Conservation (phyloP, 1,284 basidiomycete genomes). For the Apiotrichum laibachii region DNA sequence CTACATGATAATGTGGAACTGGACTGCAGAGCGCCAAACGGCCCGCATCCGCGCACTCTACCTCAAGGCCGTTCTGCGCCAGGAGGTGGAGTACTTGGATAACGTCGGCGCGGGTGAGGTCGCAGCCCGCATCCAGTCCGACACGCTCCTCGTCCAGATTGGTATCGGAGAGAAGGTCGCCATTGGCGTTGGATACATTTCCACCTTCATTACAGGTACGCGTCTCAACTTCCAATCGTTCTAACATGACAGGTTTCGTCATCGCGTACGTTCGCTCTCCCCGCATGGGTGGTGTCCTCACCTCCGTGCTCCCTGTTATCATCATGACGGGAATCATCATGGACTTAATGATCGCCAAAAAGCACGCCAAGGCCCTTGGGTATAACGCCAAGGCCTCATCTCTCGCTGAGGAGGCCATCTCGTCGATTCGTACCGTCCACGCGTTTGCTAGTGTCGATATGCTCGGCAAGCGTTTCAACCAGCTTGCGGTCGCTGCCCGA, state of each 20-base stretch:
- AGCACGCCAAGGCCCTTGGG: slow-evolving; percentile 59
- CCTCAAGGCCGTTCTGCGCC: slow-evolving; percentile 50
- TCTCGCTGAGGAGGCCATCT: slow-evolving; percentile 88
- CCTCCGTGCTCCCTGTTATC: slow-evolving; percentile 85
- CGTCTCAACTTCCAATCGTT: not conserved
- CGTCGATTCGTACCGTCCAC: slow-evolving; percentile 60
- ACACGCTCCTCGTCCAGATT: slow-evolving; percentile 70
- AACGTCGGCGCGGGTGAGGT: slow-evolving; percentile 94
- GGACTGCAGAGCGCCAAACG: slow-evolving; percentile 81
- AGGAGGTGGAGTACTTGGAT: slow-evolving; percentile 85
- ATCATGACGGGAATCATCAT: slow-evolving; percentile 61
- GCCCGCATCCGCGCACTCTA: slow-evolving; percentile 63
- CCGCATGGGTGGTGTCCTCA: slow-evolving; percentile 84
- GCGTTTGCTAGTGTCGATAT: slow-evolving; percentile 81
- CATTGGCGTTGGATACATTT: slow-evolving; percentile 50
- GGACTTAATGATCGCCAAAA: slow-evolving; percentile 41
- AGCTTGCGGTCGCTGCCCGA: slow-evolving; percentile 60
- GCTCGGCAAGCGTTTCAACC: slow-evolving; percentile 69
- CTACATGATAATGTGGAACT: slow-evolving; percentile 85
- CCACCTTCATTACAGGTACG: slow-evolving; percentile 61
- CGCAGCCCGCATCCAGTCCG: slow-evolving; percentile 86
- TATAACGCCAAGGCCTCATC: slow-evolving; percentile 78
- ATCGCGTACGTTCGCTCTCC: slow-evolving; percentile 62
- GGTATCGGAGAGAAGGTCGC: slow-evolving; percentile 85
- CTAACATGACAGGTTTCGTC: slow-evolving; percentile 58